These are phyloP conservation scores for Solanum hybrid DNA, from an alignment of 305 asterid genomes.

Conservation along the genomic window DNA sequence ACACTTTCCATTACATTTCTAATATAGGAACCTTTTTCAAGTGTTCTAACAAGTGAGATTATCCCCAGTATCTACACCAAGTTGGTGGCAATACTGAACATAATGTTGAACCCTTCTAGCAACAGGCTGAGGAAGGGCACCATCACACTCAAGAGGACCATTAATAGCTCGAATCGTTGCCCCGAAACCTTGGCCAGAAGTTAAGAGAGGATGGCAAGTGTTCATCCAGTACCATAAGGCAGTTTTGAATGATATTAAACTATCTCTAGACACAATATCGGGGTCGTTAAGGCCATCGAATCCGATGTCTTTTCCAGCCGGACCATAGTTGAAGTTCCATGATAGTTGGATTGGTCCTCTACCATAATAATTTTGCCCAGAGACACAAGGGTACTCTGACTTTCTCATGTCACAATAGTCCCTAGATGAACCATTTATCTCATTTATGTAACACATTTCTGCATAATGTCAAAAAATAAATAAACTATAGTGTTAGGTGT, in stretches of 20 bases:
- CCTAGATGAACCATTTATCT: slow-evolving; percentile 5
- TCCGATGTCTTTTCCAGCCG: slow-evolving; percentile 11
- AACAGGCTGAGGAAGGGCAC: neutral
- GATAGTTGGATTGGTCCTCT: slow-evolving; percentile 9
- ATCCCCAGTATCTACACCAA: slow-evolving; percentile 12
- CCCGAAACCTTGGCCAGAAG: slow-evolving; percentile 12
- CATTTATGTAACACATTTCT: slow-evolving; percentile 12
- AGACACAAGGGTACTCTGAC: neutral
- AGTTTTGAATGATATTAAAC: slow-evolving; percentile 8
- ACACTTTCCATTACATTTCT: neutral
- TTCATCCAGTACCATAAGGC: slow-evolving; percentile 16
- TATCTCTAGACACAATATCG: slow-evolving; percentile 3
- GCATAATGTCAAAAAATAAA: neutral
- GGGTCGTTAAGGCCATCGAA: slow-evolving; percentile 15
- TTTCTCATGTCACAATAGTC: slow-evolving; percentile 8
- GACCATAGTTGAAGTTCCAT: slow-evolving; percentile 16
- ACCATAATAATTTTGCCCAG: neutral
- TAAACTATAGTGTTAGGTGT: neutral
- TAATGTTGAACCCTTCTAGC: neutral
- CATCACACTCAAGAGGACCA: slow-evolving; percentile 9
- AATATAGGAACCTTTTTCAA: neutral
- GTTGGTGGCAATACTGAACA: slow-evolving; percentile 6
- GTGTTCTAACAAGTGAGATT: slow-evolving; percentile 3
- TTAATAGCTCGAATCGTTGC: slow-evolving; percentile 11
- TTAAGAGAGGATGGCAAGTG: slow-evolving; percentile 2